Evolutionary conservation across 2,329 filamentous ascomycete genomes (phyloP).

Genomic region (Aplosporella prunicola): DNA sequence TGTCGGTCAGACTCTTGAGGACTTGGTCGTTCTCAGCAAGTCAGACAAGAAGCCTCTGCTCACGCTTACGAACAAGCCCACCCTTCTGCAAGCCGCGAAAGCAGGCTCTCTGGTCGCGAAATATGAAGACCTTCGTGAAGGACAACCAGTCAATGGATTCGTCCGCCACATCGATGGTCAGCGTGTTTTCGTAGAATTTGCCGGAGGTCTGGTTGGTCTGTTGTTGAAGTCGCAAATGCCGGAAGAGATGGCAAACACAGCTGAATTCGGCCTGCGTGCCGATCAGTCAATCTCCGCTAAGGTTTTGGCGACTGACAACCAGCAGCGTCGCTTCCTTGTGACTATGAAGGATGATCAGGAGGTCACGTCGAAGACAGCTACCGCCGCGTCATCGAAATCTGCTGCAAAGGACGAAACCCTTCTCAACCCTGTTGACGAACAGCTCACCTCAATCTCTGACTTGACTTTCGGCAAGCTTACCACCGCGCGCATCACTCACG

Average conservation of each 20-base stretch:
- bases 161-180: conserved; percentile 68
- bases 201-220: conserved; percentile 64
- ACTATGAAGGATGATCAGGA: conserved; percentile 47
- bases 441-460: conserved; percentile 57
- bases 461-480: conserved; percentile 62
- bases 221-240: conserved; percentile 71
- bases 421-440: conserved; percentile 55
- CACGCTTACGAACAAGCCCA: conserved; percentile 72
- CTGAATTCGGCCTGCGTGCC: conserved; percentile 70
- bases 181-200: conserved; percentile 83
- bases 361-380: conserved; percentile 24
- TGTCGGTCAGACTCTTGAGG: conserved; percentile 71
- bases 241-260: conserved; percentile 55
- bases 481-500: conserved; percentile 68
- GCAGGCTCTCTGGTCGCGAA: conserved; percentile 60
- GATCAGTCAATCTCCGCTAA: conserved; percentile 66
- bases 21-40: conserved; percentile 82
- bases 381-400: conserved; percentile 14
- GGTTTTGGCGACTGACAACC: conserved; percentile 62
- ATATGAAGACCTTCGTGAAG: conserved; percentile 63
- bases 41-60: conserved; percentile 67
- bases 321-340: conserved; percentile 59
- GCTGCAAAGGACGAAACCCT: conserved; percentile 32
- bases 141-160: conserved; percentile 63
- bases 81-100: conserved; percentile 65